phyloP scores from a whole-genome alignment of 2,329 filamentous ascomycete genomes.

The Lasiodiplodia citricola region DNA sequence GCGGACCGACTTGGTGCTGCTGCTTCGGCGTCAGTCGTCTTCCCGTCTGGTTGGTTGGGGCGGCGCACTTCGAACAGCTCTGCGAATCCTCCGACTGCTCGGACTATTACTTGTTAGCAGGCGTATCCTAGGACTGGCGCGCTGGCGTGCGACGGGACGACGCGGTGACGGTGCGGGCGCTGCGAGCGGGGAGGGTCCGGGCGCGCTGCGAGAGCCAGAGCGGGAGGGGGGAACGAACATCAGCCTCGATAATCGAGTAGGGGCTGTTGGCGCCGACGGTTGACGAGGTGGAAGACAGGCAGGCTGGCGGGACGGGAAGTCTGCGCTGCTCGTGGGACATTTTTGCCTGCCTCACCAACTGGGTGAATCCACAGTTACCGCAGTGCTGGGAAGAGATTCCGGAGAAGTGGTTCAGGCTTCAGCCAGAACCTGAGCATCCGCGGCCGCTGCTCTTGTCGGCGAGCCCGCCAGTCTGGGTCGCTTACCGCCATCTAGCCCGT shows the following conservation, averaged over 20 bases:
- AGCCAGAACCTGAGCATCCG: slow-evolving; percentile 12
- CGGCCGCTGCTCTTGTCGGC: not conserved
- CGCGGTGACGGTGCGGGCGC: slow-evolving; percentile 18
- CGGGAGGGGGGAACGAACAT: slow-evolving; percentile 18
- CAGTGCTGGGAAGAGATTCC: slow-evolving; percentile 24
- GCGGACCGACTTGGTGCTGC: slow-evolving; percentile 41
- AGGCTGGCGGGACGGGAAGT: slow-evolving; percentile 11
- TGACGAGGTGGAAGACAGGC: slow-evolving; percentile 1
- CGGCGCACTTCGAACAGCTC: slow-evolving; percentile 4
- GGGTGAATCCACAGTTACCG: slow-evolving; percentile 19
- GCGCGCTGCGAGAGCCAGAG: not conserved
- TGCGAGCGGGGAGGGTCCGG: slow-evolving; percentile 12
- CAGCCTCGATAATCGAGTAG: slow-evolving; percentile 23
- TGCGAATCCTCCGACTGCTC: slow-evolving; percentile 19
- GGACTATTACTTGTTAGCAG: slow-evolving; percentile 21
- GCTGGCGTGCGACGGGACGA: slow-evolving; percentile 20
- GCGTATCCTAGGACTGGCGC: slow-evolving; percentile 8
- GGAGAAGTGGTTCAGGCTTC: slow-evolving; percentile 18
- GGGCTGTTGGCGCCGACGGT: slow-evolving; percentile 21
- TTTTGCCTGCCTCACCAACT: slow-evolving; percentile 13
- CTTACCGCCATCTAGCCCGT: slow-evolving; percentile 2
- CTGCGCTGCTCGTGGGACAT: slow-evolving; percentile 25
- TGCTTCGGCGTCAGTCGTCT: slow-evolving; percentile 7
- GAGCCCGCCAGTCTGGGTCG: slow-evolving; percentile 12
- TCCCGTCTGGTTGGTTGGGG: not conserved